Base-by-base conservation (phyloP, 495 filamentous ascomycete species). In the Cetradonia linearis region DNA sequence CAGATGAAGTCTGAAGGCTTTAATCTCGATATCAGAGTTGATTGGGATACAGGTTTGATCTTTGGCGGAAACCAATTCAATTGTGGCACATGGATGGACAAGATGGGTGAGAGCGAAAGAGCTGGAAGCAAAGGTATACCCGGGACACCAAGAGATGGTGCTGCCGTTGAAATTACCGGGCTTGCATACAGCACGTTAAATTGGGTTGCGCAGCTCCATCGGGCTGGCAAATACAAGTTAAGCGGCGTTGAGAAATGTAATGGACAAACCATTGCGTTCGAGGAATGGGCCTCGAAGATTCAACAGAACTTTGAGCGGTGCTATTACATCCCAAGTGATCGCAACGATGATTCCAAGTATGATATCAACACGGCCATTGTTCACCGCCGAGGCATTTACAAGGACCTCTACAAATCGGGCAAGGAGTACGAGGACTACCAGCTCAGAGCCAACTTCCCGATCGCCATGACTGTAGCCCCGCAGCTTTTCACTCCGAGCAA, bases 61-160 rank as follows among this genome's bases (percentile, higher is more conserved):
- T 95, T 91, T 65, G 94, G 94, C 40, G 94, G 94, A 38, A 96
- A 86, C 64, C 89, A 96, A 69, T 76, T 74, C 70, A 99, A 99
- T 69, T 99, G 94, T 66, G 94, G 94, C 57, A 99, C 94, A 5
- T 99, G 94, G 94, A 95, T 96, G 86, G 94, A 99, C 74, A 99
- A 99, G 79, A 99, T 97, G 93, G 94, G 94, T n/a, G 94, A 99
- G 72, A 95, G 89, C 59, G 81, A 87, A 58, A 88, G 84, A 59
- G 94, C 94, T 27, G 85, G 87, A 40, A 94, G 83, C 67, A 97
- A 96, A 76, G 94, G 94, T 56, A 75, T 93, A n/a, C 94, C 94
- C 0, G 94, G 91, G 2, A 97, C 94, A 30, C 94, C 94, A 38
- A 82, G 94, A 67, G 94, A 99, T 73, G 94, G 94, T 25, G 90